Percentiles rank a stretch among this genome's conserved stretches.
Conservation (phyloP, 768 basidiomycete genomes). For the Termitomyces heimii region DNA sequence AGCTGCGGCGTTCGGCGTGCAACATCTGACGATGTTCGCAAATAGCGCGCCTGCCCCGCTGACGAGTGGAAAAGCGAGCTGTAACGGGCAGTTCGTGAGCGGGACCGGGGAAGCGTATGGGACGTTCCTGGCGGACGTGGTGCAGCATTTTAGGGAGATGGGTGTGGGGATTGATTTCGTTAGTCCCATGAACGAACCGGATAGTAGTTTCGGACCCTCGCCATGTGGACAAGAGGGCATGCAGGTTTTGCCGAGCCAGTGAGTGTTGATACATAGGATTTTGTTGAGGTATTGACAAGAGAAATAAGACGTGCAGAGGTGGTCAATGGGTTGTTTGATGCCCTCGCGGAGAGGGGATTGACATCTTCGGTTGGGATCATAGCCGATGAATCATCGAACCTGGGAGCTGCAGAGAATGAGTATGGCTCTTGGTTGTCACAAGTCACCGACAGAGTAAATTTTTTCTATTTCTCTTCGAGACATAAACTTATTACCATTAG, state of each 20-base stretch:
- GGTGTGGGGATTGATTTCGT: slow-evolving; percentile 33
- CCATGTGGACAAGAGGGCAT: slow-evolving; percentile 43
- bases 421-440: slow-evolving; percentile 29
- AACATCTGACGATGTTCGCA: slow-evolving; percentile 34
- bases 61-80: slow-evolving; percentile 28
- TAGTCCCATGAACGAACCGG: slow-evolving; percentile 40
- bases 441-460: slow-evolving; percentile 23
- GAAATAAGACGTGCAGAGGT: slow-evolving; percentile 30
- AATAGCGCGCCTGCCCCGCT: slow-evolving; percentile 34
- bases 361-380: slow-evolving; percentile 28
- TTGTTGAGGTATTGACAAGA: neutral
- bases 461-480: neutral
- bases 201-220: slow-evolving; percentile 30
- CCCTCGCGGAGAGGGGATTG: slow-evolving; percentile 23
- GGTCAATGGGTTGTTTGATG: slow-evolving; percentile 28
- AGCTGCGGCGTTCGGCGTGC: slow-evolving; percentile 29
- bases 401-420: slow-evolving; percentile 23
- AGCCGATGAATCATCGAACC: slow-evolving; percentile 35
- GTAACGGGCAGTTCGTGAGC: slow-evolving; percentile 27
- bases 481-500: slow-evolving; percentile 7
- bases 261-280: neutral
- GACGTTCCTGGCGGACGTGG: slow-evolving; percentile 35
- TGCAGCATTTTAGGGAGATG: slow-evolving; percentile 29
- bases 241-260: slow-evolving; percentile 34
- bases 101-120: slow-evolving; percentile 32